phyloP scores from a whole-genome alignment of 2,329 filamentous ascomycete species.

The Fusarium fujikuroi region DNA sequence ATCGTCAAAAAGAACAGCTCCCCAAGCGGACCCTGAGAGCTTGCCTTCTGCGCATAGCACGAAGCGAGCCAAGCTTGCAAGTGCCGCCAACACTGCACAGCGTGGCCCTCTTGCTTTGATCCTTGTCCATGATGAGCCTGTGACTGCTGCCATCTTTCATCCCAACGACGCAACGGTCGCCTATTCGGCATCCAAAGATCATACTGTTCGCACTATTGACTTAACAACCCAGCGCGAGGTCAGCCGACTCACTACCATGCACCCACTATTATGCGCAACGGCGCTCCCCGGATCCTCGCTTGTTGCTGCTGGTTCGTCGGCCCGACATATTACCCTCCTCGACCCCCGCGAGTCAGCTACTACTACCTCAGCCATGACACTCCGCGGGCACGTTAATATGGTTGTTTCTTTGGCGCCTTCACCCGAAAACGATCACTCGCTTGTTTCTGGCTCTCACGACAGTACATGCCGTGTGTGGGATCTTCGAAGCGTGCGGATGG shows the following conservation, averaged over 20 bases:
- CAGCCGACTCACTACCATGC: conserved; percentile 83
- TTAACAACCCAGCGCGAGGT: conserved; percentile 83
- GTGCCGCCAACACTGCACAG: conserved; percentile 64
- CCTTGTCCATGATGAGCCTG: conserved; percentile 75
- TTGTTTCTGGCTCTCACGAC: conserved; percentile 91
- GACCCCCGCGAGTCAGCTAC: conserved; percentile 85
- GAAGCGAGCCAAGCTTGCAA: conserved; percentile 79
- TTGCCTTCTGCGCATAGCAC: conserved; percentile 73
- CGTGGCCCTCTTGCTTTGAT: conserved; percentile 83
- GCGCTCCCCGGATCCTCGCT: conserved; percentile 74
- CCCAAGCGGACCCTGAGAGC: conserved; percentile 75
- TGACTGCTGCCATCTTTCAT: conserved; percentile 86
- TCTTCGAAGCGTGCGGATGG: conserved; percentile 74
- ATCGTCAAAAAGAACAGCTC: conserved; percentile 78
- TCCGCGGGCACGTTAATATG: conserved; percentile 87
- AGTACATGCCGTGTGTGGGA: conserved; percentile 96
- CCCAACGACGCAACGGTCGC: conserved; percentile 85
- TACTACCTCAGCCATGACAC: conserved; percentile 85
- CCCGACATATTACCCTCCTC: conserved; percentile 89
- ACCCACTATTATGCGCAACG: conserved; percentile 82
- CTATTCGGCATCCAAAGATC: conserved; percentile 92
- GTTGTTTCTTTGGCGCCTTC: conserved; percentile 61
- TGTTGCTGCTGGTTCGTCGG: conserved; percentile 80
- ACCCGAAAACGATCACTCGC: conserved; percentile 78
- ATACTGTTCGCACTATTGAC: conserved; percentile 91